phyloP scores from a whole-genome alignment of 345 rosid genomes.

The Erodium maritimum region DNA sequence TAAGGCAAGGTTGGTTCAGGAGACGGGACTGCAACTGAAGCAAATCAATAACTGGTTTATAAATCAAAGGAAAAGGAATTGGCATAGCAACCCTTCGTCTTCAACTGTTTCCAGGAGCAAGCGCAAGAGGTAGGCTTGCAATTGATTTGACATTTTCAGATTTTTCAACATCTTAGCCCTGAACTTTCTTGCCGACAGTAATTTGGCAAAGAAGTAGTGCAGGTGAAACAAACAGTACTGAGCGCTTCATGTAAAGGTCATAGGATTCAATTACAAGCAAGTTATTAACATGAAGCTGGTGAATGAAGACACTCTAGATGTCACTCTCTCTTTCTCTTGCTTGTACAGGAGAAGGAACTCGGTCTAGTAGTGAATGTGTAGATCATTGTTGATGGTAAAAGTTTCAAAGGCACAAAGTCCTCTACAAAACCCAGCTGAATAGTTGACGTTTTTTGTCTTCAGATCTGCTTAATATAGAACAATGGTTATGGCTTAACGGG shows the following conservation, averaged over 20 bases:
- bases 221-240: slow-evolving; percentile 21
- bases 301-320: background rate
- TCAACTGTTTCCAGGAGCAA: slow-evolving; percentile 51
- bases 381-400: too few relatives aligned
- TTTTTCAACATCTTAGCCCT: background rate
- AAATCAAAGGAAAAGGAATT: slow-evolving; percentile 85
- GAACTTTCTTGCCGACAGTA: slow-evolving; percentile 3
- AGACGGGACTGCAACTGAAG: slow-evolving; percentile 73
- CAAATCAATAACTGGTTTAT: slow-evolving; percentile 90
- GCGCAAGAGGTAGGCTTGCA: slow-evolving; percentile 53
- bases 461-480: too few relatives aligned
- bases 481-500: background rate
- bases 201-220: slow-evolving; percentile 18
- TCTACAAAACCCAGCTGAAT: background rate
- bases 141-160: background rate
- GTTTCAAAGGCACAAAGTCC: background rate
- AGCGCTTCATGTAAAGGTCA: slow-evolving; percentile 11
- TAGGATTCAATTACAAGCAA: background rate
- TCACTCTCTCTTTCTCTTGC: background rate
- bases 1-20: slow-evolving; percentile 63
- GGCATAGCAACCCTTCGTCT: slow-evolving; percentile 63
- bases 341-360: background rate
- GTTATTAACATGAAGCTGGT: background rate
- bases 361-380: background rate
- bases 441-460: background rate